Base-by-base conservation (phyloP, 768 basidiomycete genomes). In the Lactarius vividus region DNA sequence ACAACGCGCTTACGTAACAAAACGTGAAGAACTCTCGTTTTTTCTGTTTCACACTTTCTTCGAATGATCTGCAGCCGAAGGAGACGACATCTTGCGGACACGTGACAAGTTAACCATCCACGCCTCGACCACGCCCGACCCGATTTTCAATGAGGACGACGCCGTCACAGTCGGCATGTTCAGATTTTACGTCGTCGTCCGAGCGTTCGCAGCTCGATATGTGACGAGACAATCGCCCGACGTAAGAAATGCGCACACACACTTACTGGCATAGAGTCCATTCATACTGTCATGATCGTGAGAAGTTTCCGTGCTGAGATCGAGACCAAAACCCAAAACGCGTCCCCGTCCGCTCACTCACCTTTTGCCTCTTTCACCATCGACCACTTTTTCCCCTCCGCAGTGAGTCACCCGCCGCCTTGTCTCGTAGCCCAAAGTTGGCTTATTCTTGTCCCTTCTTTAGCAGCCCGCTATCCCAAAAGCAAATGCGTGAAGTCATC, bases 401-500 rank as follows among this genome's bases (percentile, higher is more conserved):
- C 35, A 11, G 31, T 31, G 23, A 55, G 31, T 35, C 4, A n/a
- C 35, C 57, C 7, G 31, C 35, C 40, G 16, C 28, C 18, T 35
- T 54, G 13, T 6, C 4, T n/a, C 26, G 9, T 26, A 13, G 53
- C 26, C 11, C 31, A 20, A 26, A 23, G 37, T 29, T n/a, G 16
- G 5, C 7, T 61, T 26, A 33, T 29, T 57, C 10, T 16, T 18
- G 28, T 44, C n/a, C 20, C 23, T 9, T 39, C 26, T 31, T 49
- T 23, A 68, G 72, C 68, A 0, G 31, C 55, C 35, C 37, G 11
- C 23, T 31, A 42, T 61, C 65, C 57, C 68, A 57, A 69, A 69
- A 62, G 71, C 81, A 73, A 77, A 93, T 93, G 91, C 89, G 91
- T 83, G 91, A 93, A 89, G 95, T 98, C 80, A 96, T 97, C 83